Conservation (phyloP, 164 flowering plant species). For the Taxillus chinensis region DNA sequence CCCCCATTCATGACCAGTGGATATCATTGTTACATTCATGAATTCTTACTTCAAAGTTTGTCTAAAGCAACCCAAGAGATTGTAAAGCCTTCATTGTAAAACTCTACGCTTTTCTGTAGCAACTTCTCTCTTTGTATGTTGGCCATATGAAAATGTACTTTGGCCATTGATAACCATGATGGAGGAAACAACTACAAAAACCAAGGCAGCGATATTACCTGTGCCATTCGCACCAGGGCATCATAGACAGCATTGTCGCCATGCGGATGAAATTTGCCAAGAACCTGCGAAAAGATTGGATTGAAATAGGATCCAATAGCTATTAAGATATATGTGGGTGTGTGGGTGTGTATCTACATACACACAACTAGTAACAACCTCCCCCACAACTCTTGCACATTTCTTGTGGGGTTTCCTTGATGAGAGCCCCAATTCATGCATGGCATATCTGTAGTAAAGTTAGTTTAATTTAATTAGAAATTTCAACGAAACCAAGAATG, state of each 20-base stretch:
- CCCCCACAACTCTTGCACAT: slow-evolving; percentile 97
- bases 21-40: too few relatives aligned
- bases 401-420: slow-evolving; percentile 87
- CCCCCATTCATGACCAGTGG: too few relatives aligned
- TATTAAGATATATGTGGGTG: too few relatives aligned
- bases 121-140: too few relatives aligned
- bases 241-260: slow-evolving; percentile 96
- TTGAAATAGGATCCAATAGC: not conserved
- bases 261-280: slow-evolving; percentile 97
- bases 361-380: slow-evolving; percentile 28
- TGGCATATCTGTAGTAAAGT: slow-evolving; percentile 62
- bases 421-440: slow-evolving; percentile 94
- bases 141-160: too few relatives aligned
- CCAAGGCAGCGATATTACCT: slow-evolving; percentile 32
- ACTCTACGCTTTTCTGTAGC: too few relatives aligned
- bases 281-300: slow-evolving; percentile 38
- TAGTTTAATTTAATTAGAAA: not conserved
- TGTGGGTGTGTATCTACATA: too few relatives aligned
- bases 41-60: too few relatives aligned
- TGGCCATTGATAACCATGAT: too few relatives aligned
- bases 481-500: not conserved
- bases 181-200: too few relatives aligned
- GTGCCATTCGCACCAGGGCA: slow-evolving; percentile 95
- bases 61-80: too few relatives aligned
- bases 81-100: too few relatives aligned